These are phyloP conservation scores for Rhynchosporium graminicola DNA, from an alignment of 2,329 filamentous ascomycete species.

Conservation along the genomic window DNA sequence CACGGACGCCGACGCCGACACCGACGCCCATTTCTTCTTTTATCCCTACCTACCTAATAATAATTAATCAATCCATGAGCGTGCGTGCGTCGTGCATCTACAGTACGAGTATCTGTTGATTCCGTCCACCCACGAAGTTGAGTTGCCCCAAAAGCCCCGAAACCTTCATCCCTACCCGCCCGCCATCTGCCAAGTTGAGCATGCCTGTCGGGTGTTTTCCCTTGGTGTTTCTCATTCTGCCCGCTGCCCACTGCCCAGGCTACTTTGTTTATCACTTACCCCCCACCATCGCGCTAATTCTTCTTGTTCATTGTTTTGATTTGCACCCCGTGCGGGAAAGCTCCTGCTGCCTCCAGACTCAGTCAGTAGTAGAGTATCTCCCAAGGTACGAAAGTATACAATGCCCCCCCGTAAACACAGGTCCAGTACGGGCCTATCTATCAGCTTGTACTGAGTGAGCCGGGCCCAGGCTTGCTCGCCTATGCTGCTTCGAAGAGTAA, in stretches of 20 bases:
- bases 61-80: neutral
- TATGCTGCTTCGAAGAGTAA: neutral
- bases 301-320: constrained; percentile 22
- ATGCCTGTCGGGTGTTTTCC: constrained; percentile 4
- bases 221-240: constrained; percentile 16
- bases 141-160: constrained; percentile 8
- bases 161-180: constrained; percentile 8
- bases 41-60: neutral
- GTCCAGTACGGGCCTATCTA: too few species aligned
- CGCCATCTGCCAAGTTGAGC: neutral
- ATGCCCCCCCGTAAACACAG: too few species aligned
- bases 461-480: neutral
- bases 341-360: neutral
- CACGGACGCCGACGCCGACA: neutral
- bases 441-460: too few species aligned
- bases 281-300: constrained; percentile 16
- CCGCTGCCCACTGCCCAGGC: neutral
- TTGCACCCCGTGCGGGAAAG: constrained; percentile 5
- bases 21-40: neutral
- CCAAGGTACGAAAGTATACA: neutral
- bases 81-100: too few species aligned
- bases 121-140: neutral
- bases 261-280: neutral
- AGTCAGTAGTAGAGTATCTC: neutral
- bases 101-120: neutral